Percentiles rank a stretch among this genome's conserved stretches.
Evolutionary conservation across 139 green algal genomes (phyloP).

Genomic region (Pleodorina starrii): DNA sequence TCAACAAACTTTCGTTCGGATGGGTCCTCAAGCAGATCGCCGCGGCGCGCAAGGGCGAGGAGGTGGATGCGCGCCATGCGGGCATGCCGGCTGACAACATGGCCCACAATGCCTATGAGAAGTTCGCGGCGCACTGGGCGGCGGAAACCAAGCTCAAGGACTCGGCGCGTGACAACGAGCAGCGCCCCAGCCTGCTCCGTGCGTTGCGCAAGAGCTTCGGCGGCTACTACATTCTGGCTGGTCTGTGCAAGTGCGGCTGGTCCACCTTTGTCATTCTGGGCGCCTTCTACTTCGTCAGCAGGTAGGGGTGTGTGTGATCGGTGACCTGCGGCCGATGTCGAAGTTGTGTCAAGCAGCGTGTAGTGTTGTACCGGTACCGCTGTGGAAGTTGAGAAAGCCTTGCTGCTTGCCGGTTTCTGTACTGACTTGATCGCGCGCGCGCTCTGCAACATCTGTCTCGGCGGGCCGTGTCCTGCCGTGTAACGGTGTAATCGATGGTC

Average conservation of each 20-base stretch:
- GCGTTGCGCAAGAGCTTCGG: slow-evolving; percentile 24
- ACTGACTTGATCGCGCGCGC: too few relatives aligned
- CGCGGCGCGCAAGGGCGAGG: not conserved
- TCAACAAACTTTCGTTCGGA: slow-evolving; percentile 41
- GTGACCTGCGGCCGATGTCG: too few relatives aligned
- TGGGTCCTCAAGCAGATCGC: slow-evolving; percentile 19
- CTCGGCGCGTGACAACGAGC: not conserved
- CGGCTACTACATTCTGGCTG: slow-evolving; percentile 42
- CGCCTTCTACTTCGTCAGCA: slow-evolving; percentile 64
- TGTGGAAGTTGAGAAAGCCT: too few relatives aligned
- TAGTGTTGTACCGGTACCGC: too few relatives aligned
- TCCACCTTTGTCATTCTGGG: slow-evolving; percentile 56
- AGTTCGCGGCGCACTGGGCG: slow-evolving; percentile 2
- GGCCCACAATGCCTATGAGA: not conserved
- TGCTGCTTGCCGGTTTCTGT: too few relatives aligned
- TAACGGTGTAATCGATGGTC: too few relatives aligned
- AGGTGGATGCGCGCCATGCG: not conserved
- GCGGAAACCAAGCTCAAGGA: slow-evolving; percentile 31
- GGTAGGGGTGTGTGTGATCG: too few relatives aligned
- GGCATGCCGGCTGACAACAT: slow-evolving; percentile 15
- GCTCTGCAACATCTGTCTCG: too few relatives aligned
- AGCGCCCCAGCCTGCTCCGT: slow-evolving; percentile 15
- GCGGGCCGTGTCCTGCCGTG: too few relatives aligned
- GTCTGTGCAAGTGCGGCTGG: slow-evolving; percentile 62
- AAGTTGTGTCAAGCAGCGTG: too few relatives aligned